Evolutionary conservation across 2,329 filamentous ascomycete genomes (phyloP), one percentile per base, ranked within the genome.

Genomic region (Aspergillus sojae): DNA sequence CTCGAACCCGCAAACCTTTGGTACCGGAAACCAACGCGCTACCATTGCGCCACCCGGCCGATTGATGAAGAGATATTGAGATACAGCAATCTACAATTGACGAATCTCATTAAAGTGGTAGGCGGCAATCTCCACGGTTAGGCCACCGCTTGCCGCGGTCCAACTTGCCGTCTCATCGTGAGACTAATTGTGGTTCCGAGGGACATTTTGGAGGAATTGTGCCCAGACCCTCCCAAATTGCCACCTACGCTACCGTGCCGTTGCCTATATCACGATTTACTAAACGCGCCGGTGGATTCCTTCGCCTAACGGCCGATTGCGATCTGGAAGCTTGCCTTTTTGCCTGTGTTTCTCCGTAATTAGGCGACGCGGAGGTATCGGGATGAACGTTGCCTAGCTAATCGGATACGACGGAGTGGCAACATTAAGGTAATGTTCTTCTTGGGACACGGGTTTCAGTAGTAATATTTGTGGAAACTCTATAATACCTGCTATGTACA

Each of bases 11-110:
- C 52, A 55, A 55, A 55, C 52, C 52, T 55, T 55, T 55, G 52
- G 52, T 55, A 55, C 52, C 52, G 52, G 52, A 55, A 55, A 55
- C 52, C 52, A 55, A 55, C 52, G 52, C 52, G 52, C 52, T 55
- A 55, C 52, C 52, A 55, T 55, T 55, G 52, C 52, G 52, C 52
- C 52, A 55, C 52, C 32, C 52, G 52, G 52, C 52, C 52, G 16
- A 26, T 36, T 55, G 5, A 4, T 55, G 32, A 55, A 39, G 4
- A 26, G 5, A 32, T 16, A 10, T 4, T 1, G 0, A 14, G 3
- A 2, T 11, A 32, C 5, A 1, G 1, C 3, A 2, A 28, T 52
- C 5, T n/a, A 52, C 7, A 30, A 0, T 11, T 12, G 43, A 28
- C 5, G 5, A 6, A 28, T 28, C 5, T 1, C 5, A 28, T 1